Evolutionary conservation across 129 eudicot species (phyloP), one percentile per base, ranked within the genome.

Genomic region (Oenanthe sinensis): DNA sequence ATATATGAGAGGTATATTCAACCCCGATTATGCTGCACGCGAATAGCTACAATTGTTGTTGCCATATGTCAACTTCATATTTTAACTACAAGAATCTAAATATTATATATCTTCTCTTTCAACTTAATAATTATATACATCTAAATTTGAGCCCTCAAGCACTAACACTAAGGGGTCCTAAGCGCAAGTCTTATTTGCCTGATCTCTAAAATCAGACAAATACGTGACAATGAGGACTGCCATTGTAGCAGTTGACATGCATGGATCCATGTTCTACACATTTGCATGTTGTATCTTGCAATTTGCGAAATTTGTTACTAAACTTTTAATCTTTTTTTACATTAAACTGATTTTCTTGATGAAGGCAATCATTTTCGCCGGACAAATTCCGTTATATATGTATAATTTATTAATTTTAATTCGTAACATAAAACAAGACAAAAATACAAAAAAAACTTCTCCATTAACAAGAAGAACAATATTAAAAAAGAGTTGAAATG

Each of bases 381-480:
- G 60, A 50, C 60, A 17, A 50, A 50, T 50, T 17, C 60, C 60
- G 24, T 17, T 50, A 16, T 15, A 17, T 1, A 16, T 50, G 22
- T 50, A 16, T 46, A 10, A 10, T 46, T 2, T 11, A 17, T 54
- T 0, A 39, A 39, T 39, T 5, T 5, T 5, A 39, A 39, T 54
- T 54, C 6, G 3, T 54, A 5, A 54, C 62, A 54, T 54, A 48
- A 48, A 12, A 48, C 5, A 48, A 48, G 52, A 48, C 52, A 39
- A 48, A 48, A 48, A 14, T 48, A 48, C 2, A 28, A 1, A 63
- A n/a, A n/a, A 63, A 3, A 28, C 19, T 36, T 52, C 48, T 33
- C 30, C 47, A 50, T 76, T 76, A 40, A 42, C 80, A 77, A 77
- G 80, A 77, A 54, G 22, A 36, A 69, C 49, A 42, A 72, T 22